A percentile compares a stretch with the other conserved stretches of the same genome.
Conservation (phyloP, 805 yeast species). For the Candida mattraensis region DNA sequence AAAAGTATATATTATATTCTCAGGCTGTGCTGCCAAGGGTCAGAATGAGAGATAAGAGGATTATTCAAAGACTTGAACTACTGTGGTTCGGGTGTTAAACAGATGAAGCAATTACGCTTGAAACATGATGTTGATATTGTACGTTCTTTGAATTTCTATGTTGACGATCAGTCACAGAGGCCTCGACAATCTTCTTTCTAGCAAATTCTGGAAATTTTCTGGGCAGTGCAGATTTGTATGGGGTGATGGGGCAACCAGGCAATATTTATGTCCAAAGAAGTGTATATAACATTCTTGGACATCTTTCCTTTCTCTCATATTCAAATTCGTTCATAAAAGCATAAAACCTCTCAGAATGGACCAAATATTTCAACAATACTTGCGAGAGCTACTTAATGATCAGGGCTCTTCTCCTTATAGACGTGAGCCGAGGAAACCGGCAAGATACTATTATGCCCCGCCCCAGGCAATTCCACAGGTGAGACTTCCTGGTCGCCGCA, state of each 20-base stretch:
- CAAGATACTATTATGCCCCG: conserved; percentile 3
- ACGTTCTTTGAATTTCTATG: too few species aligned
- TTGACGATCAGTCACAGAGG: too few species aligned
- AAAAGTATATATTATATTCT: too few species aligned
- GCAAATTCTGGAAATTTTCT: conserved; percentile 11
- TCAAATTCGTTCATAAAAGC: too few species aligned
- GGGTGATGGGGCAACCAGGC: conserved; percentile 1
- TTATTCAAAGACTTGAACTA: too few species aligned
- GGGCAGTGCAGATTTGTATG: neutral
- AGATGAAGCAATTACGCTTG: too few species aligned
- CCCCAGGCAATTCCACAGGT: too few species aligned
- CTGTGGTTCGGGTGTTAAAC: too few species aligned
- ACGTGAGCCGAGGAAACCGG: conserved; percentile 6
- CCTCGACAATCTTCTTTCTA: conserved; percentile 2
- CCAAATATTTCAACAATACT: conserved; percentile 19
- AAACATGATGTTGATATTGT: too few species aligned
- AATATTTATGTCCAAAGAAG: too few species aligned
- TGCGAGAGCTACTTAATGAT: conserved; percentile 16
- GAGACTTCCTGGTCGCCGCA: neutral
- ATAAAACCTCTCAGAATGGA: conserved; percentile 22
- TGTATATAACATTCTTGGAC: neutral
- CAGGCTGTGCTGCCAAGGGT: too few species aligned
- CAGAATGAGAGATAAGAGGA: too few species aligned
- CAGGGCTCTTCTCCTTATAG: conserved; percentile 13
- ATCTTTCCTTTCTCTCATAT: conserved; percentile 1